These are phyloP conservation scores for Posidonia oceanica DNA, from an alignment of 116 monocot species.

Conservation along the genomic window DNA sequence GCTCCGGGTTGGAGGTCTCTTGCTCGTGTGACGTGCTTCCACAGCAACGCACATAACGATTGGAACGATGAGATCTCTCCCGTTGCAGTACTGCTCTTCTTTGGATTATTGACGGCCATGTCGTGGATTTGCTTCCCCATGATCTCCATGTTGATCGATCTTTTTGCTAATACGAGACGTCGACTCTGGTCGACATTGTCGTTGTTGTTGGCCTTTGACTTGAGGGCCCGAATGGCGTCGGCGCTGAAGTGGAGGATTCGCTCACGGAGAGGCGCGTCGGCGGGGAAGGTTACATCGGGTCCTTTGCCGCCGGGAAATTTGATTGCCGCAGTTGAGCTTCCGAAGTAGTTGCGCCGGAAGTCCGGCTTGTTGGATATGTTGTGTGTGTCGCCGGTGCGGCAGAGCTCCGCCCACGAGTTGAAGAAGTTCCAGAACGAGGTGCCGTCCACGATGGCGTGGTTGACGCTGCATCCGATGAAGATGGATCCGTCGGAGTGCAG, in stretches of 20 bases:
- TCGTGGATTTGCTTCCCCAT: too few species aligned
- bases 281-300: constrained; percentile 32
- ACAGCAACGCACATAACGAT: constrained; percentile 55
- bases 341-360: constrained; percentile 38
- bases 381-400: constrained; percentile 6
- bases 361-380: background rate
- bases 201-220: constrained; percentile 33
- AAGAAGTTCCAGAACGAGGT: constrained; percentile 92
- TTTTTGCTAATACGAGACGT: background rate
- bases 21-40: constrained; percentile 54
- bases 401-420: constrained; percentile 70
- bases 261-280: constrained; percentile 36
- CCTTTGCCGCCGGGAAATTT: constrained; percentile 7
- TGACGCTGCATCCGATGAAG: constrained; percentile 54
- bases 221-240: constrained; percentile 32
- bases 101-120: too few species aligned
- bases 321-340: constrained; percentile 36
- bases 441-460: constrained; percentile 70
- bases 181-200: background rate
- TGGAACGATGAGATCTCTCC: constrained; percentile 49
- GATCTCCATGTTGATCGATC: background rate
- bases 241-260: constrained; percentile 47
- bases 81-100: too few species aligned
- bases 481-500: constrained; percentile 40
- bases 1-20: constrained; percentile 15